These are phyloP conservation scores for Dendrostoma leiphaemia DNA, from an alignment of 2,329 filamentous ascomycete genomes.

Conservation along the genomic window DNA sequence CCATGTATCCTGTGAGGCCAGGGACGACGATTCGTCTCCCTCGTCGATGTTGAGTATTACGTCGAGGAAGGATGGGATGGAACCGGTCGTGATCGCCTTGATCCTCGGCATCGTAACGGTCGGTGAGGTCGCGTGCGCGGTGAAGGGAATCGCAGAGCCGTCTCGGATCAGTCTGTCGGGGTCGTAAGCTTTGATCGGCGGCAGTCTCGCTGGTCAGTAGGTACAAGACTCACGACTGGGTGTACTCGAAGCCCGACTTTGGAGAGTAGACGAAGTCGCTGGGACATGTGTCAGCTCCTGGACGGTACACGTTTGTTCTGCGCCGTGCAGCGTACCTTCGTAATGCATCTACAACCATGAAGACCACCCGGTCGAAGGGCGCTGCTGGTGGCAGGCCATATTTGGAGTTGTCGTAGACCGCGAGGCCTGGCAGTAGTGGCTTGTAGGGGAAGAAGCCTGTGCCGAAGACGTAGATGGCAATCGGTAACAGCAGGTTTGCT, in stretches of 20 bases:
- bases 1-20: constrained; percentile 92
- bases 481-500: constrained; percentile 75
- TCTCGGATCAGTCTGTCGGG: constrained; percentile 70
- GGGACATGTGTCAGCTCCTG: constrained; percentile 17
- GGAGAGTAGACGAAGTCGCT: constrained; percentile 92
- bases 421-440: constrained; percentile 82
- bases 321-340: constrained; percentile 60
- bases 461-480: constrained; percentile 75
- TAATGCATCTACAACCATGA: constrained; percentile 97
- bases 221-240: constrained; percentile 69
- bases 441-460: constrained; percentile 98
- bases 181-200: neutral
- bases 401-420: constrained; percentile 59
- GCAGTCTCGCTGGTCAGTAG: neutral
- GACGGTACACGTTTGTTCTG: neutral
- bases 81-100: constrained; percentile 96
- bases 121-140: constrained; percentile 91
- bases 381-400: constrained; percentile 58
- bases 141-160: constrained; percentile 87
- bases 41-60: constrained; percentile 96
- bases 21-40: constrained; percentile 83
- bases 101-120: constrained; percentile 98
- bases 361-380: constrained; percentile 85
- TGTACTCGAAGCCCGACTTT: constrained; percentile 79
- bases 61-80: constrained; percentile 96